phyloP scores from a whole-genome alignment of 257 asterid species.

The Cynanchum wilfordii region DNA sequence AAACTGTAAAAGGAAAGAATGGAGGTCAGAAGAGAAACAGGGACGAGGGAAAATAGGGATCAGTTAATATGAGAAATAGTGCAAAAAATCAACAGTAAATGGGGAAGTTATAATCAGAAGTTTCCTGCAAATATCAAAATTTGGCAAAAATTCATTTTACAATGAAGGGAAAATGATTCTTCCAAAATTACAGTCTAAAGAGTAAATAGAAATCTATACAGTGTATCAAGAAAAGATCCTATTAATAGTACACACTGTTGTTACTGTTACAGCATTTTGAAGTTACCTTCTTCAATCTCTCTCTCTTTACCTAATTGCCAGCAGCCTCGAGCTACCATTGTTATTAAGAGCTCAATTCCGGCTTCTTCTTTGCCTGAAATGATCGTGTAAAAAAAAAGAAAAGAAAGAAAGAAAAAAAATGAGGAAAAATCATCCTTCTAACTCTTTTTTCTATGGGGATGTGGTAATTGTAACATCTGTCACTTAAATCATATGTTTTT shows the following conservation, averaged over 20 bases:
- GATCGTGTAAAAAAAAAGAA: slow-evolving; percentile 36
- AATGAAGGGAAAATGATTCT: neutral
- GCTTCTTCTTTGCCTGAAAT: slow-evolving; percentile 91
- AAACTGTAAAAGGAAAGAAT: too few relatives aligned
- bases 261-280: neutral
- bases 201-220: slow-evolving; percentile 11
- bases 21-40: too few relatives aligned
- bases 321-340: slow-evolving; percentile 4
- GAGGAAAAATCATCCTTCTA: slow-evolving; percentile 19
- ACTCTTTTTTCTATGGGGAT: neutral
- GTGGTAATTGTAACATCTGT: slow-evolving; percentile 15
- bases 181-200: neutral
- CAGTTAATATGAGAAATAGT: too few relatives aligned
- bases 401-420: slow-evolving; percentile 19
- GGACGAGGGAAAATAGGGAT: too few relatives aligned
- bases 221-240: neutral
- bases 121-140: neutral
- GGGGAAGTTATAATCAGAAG: neutral
- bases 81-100: too few relatives aligned
- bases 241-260: neutral
- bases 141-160: neutral
- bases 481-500: slow-evolving; percentile 53
- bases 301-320: neutral
- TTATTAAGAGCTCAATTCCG: slow-evolving; percentile 56
- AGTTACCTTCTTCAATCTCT: neutral